phyloP scores from a whole-genome alignment of 2,329 filamentous ascomycete genomes.

The Penicillium sp. region DNA sequence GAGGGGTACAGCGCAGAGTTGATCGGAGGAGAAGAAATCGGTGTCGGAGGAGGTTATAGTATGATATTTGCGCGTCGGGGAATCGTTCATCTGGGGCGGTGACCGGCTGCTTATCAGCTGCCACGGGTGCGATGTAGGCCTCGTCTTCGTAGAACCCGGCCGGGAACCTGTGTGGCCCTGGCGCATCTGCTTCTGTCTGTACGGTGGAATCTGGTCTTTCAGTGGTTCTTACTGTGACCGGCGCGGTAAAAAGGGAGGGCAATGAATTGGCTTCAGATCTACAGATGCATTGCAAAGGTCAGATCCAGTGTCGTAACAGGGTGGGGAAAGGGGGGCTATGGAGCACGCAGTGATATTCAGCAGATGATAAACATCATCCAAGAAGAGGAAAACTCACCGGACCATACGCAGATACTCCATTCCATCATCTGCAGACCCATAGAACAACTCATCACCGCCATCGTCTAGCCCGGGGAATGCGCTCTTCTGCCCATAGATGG shows the following conservation, averaged over 20 bases:
- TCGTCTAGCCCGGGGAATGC: conserved; percentile 70
- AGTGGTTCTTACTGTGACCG: conserved; percentile 47
- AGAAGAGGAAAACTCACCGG: conserved; percentile 59
- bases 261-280: conserved; percentile 78
- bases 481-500: conserved; percentile 73
- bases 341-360: conserved; percentile 28
- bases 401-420: conserved; percentile 74
- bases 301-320: conserved; percentile 9
- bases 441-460: conserved; percentile 63
- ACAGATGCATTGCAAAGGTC: conserved; percentile 27
- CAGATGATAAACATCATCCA: conserved; percentile 24
- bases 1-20: conserved; percentile 63
- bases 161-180: conserved; percentile 52
- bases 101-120: conserved; percentile 52
- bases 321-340: conserved; percentile 8
- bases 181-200: neutral
- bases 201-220: neutral
- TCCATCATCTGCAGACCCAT: conserved; percentile 71
- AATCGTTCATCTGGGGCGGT: conserved; percentile 39
- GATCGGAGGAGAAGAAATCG: conserved; percentile 71
- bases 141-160: conserved; percentile 77
- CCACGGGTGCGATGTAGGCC: conserved; percentile 72
- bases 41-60: conserved; percentile 68
- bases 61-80: conserved; percentile 65
- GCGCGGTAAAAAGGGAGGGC: conserved; percentile 72